phyloP scores from a whole-genome alignment of 345 rosid genomes.

The Arabidopsis thaliana region DNA sequence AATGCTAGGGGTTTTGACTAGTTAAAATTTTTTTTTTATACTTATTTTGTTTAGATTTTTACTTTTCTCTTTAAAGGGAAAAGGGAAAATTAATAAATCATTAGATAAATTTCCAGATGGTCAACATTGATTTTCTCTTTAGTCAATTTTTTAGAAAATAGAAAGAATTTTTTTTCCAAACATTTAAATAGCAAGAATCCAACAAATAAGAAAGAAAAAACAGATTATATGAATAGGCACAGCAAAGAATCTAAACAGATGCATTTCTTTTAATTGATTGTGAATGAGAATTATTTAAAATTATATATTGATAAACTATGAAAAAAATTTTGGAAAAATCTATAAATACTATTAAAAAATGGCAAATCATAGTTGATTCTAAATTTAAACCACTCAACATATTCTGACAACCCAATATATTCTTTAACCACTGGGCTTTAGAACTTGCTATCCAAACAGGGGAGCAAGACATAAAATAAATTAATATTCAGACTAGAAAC shows the following conservation, averaged over 20 bases:
- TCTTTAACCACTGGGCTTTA: too few relatives aligned
- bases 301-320: background rate
- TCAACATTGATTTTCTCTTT: background rate
- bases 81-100: too few relatives aligned
- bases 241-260: background rate
- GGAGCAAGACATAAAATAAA: too few relatives aligned
- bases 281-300: background rate
- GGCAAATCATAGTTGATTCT: too few relatives aligned
- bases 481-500: background rate
- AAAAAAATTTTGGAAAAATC: too few relatives aligned
- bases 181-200: conserved; percentile 10
- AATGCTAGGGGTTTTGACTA: background rate
- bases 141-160: background rate
- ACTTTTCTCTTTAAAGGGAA: too few relatives aligned
- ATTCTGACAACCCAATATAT: too few relatives aligned
- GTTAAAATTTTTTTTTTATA: too few relatives aligned
- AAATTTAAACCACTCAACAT: too few relatives aligned
- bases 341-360: too few relatives aligned
- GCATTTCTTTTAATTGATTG: background rate
- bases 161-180: background rate
- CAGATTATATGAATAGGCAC: background rate
- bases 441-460: too few relatives aligned
- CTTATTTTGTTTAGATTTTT: too few relatives aligned
- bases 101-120: background rate
- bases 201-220: background rate